Evolutionary conservation across 768 basidiomycete genomes (phyloP).

Genomic region (Suillus subluteus): DNA sequence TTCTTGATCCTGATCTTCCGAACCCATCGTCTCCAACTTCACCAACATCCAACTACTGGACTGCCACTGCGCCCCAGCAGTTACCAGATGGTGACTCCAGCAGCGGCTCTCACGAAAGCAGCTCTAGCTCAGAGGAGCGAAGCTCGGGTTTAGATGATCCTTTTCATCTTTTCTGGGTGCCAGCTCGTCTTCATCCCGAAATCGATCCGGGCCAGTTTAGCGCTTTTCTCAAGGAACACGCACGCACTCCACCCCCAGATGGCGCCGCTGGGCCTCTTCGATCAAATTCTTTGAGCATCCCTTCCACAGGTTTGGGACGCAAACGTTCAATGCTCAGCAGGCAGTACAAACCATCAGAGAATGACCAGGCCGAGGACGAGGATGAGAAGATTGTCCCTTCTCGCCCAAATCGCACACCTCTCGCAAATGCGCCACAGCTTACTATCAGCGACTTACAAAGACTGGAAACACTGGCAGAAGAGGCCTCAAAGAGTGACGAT

Average conservation of each 20-base stretch:
- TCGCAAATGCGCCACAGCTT: constrained; percentile 79
- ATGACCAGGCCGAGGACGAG: constrained; percentile 76
- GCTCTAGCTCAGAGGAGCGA: constrained; percentile 40
- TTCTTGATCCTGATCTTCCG: constrained; percentile 92
- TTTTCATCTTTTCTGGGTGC: constrained; percentile 97
- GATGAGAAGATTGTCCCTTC: constrained; percentile 72
- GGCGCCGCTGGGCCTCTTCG: constrained; percentile 43
- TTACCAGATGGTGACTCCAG: constrained; percentile 49
- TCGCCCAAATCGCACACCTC: constrained; percentile 67
- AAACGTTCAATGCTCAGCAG: constrained; percentile 94
- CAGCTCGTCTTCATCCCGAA: constrained; percentile 94
- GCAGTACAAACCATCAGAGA: constrained; percentile 84
- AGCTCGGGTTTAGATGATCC: constrained; percentile 65
- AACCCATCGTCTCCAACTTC: constrained; percentile 64
- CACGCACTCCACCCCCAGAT: constrained; percentile 61
- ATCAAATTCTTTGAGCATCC: constrained; percentile 46
- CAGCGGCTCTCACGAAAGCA: constrained; percentile 44
- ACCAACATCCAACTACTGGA: constrained; percentile 58
- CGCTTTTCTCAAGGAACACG: constrained; percentile 92
- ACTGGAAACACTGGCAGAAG: constrained; percentile 90
- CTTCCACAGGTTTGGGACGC: constrained; percentile 62
- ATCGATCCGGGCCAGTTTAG: constrained; percentile 96
- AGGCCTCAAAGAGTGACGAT: constrained; percentile 83
- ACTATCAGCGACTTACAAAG: constrained; percentile 94
- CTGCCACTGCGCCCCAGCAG: constrained; percentile 38